Evolutionary conservation across 352 stramenopile species (phyloP), one percentile per base, ranked within the genome.

Genomic region (Globisporangium cystogenes): DNA sequence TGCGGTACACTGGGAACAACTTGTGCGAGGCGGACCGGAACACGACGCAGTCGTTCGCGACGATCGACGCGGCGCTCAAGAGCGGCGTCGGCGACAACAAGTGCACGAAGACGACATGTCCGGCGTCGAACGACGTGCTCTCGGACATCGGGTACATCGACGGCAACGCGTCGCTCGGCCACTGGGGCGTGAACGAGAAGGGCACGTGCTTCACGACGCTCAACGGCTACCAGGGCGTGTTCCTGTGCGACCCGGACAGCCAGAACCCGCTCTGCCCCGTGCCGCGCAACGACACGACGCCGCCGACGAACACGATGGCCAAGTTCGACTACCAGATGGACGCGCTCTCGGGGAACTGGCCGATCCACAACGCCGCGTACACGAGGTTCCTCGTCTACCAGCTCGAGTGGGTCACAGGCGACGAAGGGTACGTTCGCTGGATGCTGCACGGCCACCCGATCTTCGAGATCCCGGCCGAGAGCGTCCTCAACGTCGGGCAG

Each of bases 301-400:
- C 64, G 8, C 70, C 70, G 49, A 84, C 70, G 16, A 83, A 86
- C 51, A 69, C 65, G 31, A 87, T 87, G 72, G 59, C 72, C 1
- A 47, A 68, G 10, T 90, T 87, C 35, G 62, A 67, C 31, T 90
- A 90, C 58, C 79, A 87, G 53, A 87, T 90, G 76, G 79, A 90
- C 48, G 79, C 79, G 12, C 40, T 90, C 11, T 90, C 79, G 2
- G 70, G 74, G 21, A 90, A 90, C 52, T 87, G 74, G 74, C 66
- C 60, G 26, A 72, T 87, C 36, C 78, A 85, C 54, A 66, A 82
- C 31, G 76, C 68, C 1, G 79, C 70, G 14, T 90, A 90, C 62
- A 86, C 72, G 21, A 62, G 57, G 21, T 90, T 81, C 43, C 46
- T 82, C 20, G 51, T 60, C 23, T 90, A 90, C 56, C 74, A 86